These are phyloP conservation scores for Sclerotinia glacialis DNA, from an alignment of 2,329 filamentous ascomycete genomes.

Conservation along the genomic window DNA sequence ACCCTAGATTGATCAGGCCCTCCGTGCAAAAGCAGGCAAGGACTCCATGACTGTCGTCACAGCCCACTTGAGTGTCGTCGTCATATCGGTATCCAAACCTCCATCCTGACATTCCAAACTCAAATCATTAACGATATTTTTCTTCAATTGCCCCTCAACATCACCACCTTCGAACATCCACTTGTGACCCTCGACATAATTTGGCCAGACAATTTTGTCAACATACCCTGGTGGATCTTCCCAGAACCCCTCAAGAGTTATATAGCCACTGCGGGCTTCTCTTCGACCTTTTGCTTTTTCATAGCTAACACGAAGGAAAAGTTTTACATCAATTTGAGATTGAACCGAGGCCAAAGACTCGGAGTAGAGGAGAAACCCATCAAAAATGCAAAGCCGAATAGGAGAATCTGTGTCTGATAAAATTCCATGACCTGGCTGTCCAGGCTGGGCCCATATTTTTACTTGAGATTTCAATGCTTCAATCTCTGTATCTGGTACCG, in stretches of 20 bases:
- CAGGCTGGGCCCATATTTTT: constrained; percentile 46
- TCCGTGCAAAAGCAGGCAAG: constrained; percentile 29
- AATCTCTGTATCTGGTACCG: constrained; percentile 50
- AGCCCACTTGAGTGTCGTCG: constrained; percentile 63
- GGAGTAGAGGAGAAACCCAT: constrained; percentile 84
- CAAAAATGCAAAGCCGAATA: constrained; percentile 65
- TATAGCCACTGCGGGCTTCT: constrained; percentile 70
- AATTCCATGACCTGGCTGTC: constrained; percentile 47
- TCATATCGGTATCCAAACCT: constrained; percentile 56
- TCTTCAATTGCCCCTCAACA: constrained; percentile 55
- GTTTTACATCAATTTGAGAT: constrained; percentile 65
- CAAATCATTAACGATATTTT: constrained; percentile 45
- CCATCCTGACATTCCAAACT: constrained; percentile 51
- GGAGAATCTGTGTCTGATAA: constrained; percentile 22
- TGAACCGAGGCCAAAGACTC: constrained; percentile 51
- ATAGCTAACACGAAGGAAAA: constrained; percentile 74
- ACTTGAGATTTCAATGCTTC: constrained; percentile 49
- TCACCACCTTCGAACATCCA: constrained; percentile 74
- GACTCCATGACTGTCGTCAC: constrained; percentile 57
- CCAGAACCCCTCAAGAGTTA: constrained; percentile 89
- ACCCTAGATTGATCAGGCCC: neutral
- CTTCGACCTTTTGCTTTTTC: constrained; percentile 61
- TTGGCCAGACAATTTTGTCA: constrained; percentile 92
- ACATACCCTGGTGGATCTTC: constrained; percentile 91
- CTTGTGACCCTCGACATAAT: constrained; percentile 77